Conservation (phyloP, 2,329 filamentous ascomycete genomes). For the Alternaria arbusti region DNA sequence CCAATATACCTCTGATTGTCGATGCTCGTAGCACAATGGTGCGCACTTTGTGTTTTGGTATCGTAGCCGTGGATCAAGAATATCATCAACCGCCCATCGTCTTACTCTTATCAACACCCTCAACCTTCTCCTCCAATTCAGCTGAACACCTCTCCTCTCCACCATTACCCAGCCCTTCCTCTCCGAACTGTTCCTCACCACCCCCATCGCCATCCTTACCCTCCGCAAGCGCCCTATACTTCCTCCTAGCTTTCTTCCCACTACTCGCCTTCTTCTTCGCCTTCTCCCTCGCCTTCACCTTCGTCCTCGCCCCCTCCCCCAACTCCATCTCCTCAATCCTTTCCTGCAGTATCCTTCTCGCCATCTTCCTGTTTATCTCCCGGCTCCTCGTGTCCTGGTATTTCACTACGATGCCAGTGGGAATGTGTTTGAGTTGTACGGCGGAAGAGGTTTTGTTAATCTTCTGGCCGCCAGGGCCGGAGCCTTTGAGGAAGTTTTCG, state of each 20-base stretch:
- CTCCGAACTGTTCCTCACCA: no score
- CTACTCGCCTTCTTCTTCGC: conserved; percentile 76
- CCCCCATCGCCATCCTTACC: conserved; percentile 59
- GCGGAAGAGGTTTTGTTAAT: conserved; percentile 99
- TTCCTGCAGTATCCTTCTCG: conserved; percentile 77
- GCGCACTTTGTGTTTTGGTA: neutral
- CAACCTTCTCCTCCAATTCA: neutral
- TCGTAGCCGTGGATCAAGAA: neutral
- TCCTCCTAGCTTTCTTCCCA: conserved; percentile 81
- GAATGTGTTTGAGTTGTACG: conserved; percentile 88
- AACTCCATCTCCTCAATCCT: conserved; percentile 76
- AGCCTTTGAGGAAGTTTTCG: conserved; percentile 87
- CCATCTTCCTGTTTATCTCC: conserved; percentile 87
- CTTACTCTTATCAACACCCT: neutral
- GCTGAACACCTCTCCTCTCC: no score
- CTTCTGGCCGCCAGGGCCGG: conserved; percentile 92
- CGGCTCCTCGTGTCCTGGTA: conserved; percentile 90
- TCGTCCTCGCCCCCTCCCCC: conserved; percentile 71
- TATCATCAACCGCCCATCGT: neutral
- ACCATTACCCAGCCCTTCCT: no score
- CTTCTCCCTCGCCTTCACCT: conserved; percentile 68
- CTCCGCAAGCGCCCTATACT: conserved; percentile 70
- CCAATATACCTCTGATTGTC: neutral
- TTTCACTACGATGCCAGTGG: conserved; percentile 92
- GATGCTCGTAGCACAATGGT: neutral